Evolutionary conservation across 768 basidiomycete genomes (phyloP), one percentile per base, ranked within the genome.

Genomic region (Tephrocybe sp.): DNA sequence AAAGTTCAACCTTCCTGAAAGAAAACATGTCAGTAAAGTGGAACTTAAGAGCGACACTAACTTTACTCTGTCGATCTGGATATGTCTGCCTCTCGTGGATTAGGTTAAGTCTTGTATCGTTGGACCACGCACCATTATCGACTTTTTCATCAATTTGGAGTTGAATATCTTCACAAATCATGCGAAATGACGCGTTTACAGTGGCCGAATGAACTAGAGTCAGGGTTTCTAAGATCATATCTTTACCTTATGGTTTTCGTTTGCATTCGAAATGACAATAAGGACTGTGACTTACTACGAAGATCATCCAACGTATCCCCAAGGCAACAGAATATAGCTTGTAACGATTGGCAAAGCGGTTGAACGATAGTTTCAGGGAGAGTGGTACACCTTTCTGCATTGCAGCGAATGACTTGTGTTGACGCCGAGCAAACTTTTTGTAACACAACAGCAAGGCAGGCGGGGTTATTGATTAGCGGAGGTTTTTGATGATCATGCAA

Each of bases 221-320:
- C 3, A 73, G 50, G 15, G 58, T 60, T 60, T 69, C 69, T 5
- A 76, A 41, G 12, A 70, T 55, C 15, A 64, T 47, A 28, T 68
- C 64, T 38, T 63, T 68, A 67, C 72, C 74, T 46, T 24, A 43
- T 18, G 31, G 8, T 30, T 42, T 32, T 44, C 13, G 40, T 9
- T 9, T 31, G 16, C 30, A 32, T 25, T 19, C 18, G 13, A 9
- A 27, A 40, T 27, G 9, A 51, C 21, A 49, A 32, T 8, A 34
- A 21, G n/a, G 24, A 28, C 9, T 15, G 36, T 22, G n/a, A 47
- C 62, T 24, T 49, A 69, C 69, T 46, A 18, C 52, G 18, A 1
- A 62, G 26, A 19, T 64, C 64, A 22, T 59, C 59, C 18, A 47
- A 40, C 6, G 53, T 58, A 19, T 60, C 50, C 19, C 47, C 44